Evolutionary conservation across 1,284 basidiomycete species (phyloP).

Genomic region (Tilletia setariae): DNA sequence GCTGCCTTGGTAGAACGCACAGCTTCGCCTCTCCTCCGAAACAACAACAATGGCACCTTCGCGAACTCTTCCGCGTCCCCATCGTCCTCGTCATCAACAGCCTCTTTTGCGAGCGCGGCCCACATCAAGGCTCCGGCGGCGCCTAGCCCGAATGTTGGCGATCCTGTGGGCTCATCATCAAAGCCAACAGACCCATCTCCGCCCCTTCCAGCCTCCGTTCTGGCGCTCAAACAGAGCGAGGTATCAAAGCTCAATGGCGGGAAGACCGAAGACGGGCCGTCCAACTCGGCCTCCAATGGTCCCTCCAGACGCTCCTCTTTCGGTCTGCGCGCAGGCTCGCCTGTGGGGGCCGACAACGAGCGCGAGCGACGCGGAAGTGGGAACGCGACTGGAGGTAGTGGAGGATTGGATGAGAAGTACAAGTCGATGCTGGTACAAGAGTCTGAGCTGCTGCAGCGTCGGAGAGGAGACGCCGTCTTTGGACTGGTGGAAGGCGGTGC

Average conservation of each 20-base stretch:
- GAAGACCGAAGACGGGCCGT: background rate
- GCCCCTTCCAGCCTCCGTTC: no score
- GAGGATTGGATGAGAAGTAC: constrained; percentile 37
- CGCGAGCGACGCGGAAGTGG: constrained; percentile 15
- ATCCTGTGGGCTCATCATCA: no score
- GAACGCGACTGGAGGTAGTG: constrained; percentile 18
- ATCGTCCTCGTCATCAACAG: no score
- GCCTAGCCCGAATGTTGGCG: no score
- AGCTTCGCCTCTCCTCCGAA: no score
- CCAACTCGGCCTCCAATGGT: background rate
- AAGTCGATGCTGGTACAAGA: constrained; percentile 50
- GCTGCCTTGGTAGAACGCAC: background rate
- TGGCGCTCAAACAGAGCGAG: background rate
- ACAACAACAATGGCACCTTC: no score
- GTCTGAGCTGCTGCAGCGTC: constrained; percentile 43
- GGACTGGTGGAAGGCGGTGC: constrained; percentile 11
- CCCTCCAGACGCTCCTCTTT: background rate
- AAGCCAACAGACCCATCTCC: no score
- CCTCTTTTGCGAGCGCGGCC: no score
- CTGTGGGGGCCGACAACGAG: background rate
- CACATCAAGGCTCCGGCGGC: no score
- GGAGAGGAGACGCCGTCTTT: constrained; percentile 51
- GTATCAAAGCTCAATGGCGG: background rate
- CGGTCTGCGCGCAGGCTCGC: background rate
- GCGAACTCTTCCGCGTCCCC: no score